A percentile compares a stretch with the other conserved stretches of the same genome.
phyloP scores from a whole-genome alignment of 2,329 filamentous ascomycete species.

The Xylaria sp. region DNA sequence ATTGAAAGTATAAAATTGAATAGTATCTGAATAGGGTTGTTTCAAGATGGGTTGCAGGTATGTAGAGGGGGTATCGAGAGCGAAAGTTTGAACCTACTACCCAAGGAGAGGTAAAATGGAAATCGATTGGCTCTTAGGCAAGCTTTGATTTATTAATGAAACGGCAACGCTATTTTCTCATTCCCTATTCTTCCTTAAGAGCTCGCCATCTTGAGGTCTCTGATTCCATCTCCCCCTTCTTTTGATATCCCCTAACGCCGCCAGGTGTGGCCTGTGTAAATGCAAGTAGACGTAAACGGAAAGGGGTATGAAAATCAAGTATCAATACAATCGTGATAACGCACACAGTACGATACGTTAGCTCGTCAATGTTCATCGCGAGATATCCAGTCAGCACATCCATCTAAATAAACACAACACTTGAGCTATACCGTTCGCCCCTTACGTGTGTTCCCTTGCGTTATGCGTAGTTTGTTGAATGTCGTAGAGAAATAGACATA shows the following conservation, averaged over 20 bases:
- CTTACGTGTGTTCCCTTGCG: background rate
- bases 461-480: slow-evolving; percentile 17
- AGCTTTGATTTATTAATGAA: background rate
- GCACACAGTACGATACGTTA: slow-evolving; percentile 23
- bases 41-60: too few relatives aligned
- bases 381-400: slow-evolving; percentile 7
- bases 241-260: slow-evolving; percentile 21
- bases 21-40: too few relatives aligned
- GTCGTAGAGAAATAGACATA: slow-evolving; percentile 3
- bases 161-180: background rate
- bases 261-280: slow-evolving; percentile 18
- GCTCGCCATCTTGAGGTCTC: background rate
- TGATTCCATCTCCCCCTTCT: background rate
- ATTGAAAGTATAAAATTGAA: too few relatives aligned
- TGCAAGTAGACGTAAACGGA: slow-evolving; percentile 22
- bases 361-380: slow-evolving; percentile 17
- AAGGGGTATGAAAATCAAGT: slow-evolving; percentile 7
- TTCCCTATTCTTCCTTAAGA: background rate
- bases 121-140: background rate
- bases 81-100: too few relatives aligned
- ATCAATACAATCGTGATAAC: slow-evolving; percentile 31
- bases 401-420: slow-evolving; percentile 12
- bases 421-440: background rate
- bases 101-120: background rate
- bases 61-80: too few relatives aligned